Evolutionary conservation across 192 early-diverging fungal species (phyloP), one percentile per base, ranked within the genome.

Genomic region (Podila horticola): DNA sequence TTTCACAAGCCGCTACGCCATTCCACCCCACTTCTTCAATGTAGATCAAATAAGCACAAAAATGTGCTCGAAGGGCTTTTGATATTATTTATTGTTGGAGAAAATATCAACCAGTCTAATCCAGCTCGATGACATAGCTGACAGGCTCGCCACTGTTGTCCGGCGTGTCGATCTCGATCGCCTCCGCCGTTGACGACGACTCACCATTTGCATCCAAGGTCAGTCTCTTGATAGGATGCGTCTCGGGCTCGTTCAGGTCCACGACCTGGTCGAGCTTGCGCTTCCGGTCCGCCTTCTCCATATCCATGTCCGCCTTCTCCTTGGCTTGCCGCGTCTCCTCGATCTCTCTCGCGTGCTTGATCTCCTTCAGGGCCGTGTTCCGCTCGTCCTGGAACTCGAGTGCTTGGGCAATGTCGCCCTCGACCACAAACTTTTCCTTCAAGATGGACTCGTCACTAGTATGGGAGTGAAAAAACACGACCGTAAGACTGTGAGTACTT

Each of bases 231-330:
- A 55, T 12, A 5, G 52, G 52, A 2, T 55, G 52, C n/a, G 20
- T 17, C 52, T 55, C 52, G 20, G 20, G 52, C 24, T 55, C 52
- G 24, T 55, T 26, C n/a, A 2, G n/a, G 9, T 26, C 52, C 20
- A 55, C 52, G n/a, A 55, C 52, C 11, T 55, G 52, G 24, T 55
- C 52, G n/a, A 55, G 24, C 52, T 55, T 55, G 52, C 52, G 52
- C 24, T 55, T 55, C 52, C n/a, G 24, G n/a, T 55, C 52, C n/a
- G 50, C 50, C 0, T 10, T n/a, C 22, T 55, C 52, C 52, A 24
- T 55, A 11, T 55, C 52, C 20, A 22, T 11, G 24, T 55, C 52
- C 7, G 9, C 52, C 24, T 55, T 55, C 11, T 55, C 52, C 52
- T 55, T 55, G 52, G 52, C 52, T 26, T 24, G 24, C 11, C 24